Conservation (phyloP, 2,329 filamentous ascomycete species). For the Huntiella moniliformis region DNA sequence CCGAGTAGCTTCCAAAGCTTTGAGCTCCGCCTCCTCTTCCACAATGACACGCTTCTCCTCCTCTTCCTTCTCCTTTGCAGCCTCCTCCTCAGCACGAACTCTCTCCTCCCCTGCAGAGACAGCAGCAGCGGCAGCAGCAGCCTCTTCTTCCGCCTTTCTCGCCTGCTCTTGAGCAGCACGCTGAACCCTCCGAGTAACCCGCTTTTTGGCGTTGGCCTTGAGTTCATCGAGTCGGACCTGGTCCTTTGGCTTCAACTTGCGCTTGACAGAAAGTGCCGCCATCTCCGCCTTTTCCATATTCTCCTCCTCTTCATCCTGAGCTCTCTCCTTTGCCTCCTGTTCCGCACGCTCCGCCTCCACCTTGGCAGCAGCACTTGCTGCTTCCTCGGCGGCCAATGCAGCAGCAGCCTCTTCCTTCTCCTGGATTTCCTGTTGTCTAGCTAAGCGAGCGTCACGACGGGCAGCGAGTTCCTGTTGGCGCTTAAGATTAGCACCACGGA, state of each 20-base stretch:
- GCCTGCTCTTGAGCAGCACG: constrained; percentile 2
- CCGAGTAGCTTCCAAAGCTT: constrained; percentile 1
- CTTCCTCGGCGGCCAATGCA: constrained; percentile 18
- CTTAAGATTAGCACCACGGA: background rate
- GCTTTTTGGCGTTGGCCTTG: constrained; percentile 15
- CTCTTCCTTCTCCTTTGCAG: background rate
- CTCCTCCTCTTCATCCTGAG: background rate
- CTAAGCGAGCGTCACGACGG: constrained; percentile 14
- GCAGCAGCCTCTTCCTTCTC: constrained; percentile 3
- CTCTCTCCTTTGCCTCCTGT: background rate
- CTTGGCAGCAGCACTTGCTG: constrained; percentile 18
- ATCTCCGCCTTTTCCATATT: constrained; percentile 6
- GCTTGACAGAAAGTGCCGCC: background rate
- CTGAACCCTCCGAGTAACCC: no score
- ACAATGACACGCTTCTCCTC: constrained; percentile 4
- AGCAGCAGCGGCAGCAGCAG: constrained; percentile 13
- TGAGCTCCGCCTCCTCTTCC: constrained; percentile 10
- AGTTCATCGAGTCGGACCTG: constrained; percentile 12
- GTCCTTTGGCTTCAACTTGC: constrained; percentile 7
- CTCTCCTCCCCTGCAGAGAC: constrained; percentile 13
- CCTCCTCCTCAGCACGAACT: constrained; percentile 12
- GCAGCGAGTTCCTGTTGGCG: constrained; percentile 5
- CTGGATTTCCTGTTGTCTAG: constrained; percentile 14
- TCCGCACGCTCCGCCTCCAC: constrained; percentile 14
- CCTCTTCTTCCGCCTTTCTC: constrained; percentile 17